Evolutionary conservation across 2,329 filamentous ascomycete genomes (phyloP).

Genomic region (Colletotrichum sp.): DNA sequence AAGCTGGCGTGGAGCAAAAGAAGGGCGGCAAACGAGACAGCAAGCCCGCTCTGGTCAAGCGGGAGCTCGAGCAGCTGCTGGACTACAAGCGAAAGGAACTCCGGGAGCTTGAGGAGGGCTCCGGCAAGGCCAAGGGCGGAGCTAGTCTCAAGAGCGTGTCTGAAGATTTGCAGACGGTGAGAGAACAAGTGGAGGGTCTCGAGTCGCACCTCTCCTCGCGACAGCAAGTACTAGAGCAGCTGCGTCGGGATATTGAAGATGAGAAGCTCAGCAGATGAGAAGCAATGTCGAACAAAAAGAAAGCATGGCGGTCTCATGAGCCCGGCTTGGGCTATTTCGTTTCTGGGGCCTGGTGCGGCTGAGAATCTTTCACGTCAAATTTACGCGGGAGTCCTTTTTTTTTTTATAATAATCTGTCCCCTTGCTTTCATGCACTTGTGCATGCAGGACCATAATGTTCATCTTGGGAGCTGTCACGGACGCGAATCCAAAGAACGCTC

Average conservation of each 20-base stretch:
- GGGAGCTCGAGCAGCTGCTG: slow-evolving; percentile 90
- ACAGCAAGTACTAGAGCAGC: slow-evolving; percentile 75
- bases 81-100: slow-evolving; percentile 91
- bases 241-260: slow-evolving; percentile 84
- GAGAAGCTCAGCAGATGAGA: slow-evolving; percentile 68
- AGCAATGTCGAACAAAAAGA: not conserved
- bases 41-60: slow-evolving; percentile 90
- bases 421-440: not conserved
- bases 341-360: not conserved
- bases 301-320: not conserved
- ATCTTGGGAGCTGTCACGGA: not conserved
- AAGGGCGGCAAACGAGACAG: slow-evolving; percentile 71
- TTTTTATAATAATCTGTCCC: not conserved
- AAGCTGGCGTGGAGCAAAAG: slow-evolving; percentile 71
- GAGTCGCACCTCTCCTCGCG: slow-evolving; percentile 81
- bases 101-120: slow-evolving; percentile 75
- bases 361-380: not conserved
- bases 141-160: slow-evolving; percentile 76
- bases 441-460: slow-evolving; percentile 1
- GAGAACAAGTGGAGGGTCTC: slow-evolving; percentile 90
- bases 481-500: not conserved
- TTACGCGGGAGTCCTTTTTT: slow-evolving; percentile 1
- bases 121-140: slow-evolving; percentile 71
- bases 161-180: slow-evolving; percentile 89
- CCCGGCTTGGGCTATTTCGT: not conserved